Percentiles rank a stretch among this genome's conserved stretches.
phyloP scores from a whole-genome alignment of 441 rosid species.

The Capsella rubella region DNA sequence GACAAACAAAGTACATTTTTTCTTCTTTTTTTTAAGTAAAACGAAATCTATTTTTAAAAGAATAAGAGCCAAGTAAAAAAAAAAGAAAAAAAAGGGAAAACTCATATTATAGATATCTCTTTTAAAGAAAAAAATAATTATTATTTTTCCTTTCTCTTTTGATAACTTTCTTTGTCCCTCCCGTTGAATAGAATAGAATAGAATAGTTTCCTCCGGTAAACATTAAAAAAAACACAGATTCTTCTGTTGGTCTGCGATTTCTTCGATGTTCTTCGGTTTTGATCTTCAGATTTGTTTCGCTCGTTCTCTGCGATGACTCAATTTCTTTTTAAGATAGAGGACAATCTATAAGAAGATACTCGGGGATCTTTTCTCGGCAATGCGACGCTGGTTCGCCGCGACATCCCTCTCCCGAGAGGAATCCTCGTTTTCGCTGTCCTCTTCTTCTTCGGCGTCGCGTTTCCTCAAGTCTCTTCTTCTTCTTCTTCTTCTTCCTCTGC shows the following conservation, averaged over 20 bases:
- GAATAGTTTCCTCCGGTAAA: slow-evolving; percentile 3
- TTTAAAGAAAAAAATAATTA: too few species aligned
- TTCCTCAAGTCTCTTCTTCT: slow-evolving; percentile 26
- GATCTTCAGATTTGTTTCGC: slow-evolving; percentile 16
- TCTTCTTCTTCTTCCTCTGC: background rate
- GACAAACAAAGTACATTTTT: slow-evolving; percentile 19
- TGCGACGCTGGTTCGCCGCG: slow-evolving; percentile 77
- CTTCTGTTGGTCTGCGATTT: slow-evolving; percentile 26
- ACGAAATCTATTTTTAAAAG: background rate
- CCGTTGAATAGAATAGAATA: background rate
- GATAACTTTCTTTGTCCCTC: background rate
- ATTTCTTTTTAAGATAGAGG: slow-evolving; percentile 8
- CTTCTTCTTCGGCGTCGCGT: slow-evolving; percentile 36
- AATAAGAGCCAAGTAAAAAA: slow-evolving; percentile 36
- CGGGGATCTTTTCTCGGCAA: slow-evolving; percentile 53
- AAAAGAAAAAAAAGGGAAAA: too few species aligned
- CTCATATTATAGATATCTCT: too few species aligned
- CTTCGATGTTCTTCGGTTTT: slow-evolving; percentile 6
- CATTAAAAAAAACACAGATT: slow-evolving; percentile 16
- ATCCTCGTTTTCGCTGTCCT: slow-evolving; percentile 28
- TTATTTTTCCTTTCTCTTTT: background rate
- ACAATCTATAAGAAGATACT: background rate
- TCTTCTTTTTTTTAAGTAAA: background rate
- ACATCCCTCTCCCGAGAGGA: slow-evolving; percentile 79
- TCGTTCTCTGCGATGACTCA: slow-evolving; percentile 33